These are phyloP conservation scores for Apiospora saccharicola DNA, from an alignment of 2,329 filamentous ascomycete species.

Conservation along the genomic window DNA sequence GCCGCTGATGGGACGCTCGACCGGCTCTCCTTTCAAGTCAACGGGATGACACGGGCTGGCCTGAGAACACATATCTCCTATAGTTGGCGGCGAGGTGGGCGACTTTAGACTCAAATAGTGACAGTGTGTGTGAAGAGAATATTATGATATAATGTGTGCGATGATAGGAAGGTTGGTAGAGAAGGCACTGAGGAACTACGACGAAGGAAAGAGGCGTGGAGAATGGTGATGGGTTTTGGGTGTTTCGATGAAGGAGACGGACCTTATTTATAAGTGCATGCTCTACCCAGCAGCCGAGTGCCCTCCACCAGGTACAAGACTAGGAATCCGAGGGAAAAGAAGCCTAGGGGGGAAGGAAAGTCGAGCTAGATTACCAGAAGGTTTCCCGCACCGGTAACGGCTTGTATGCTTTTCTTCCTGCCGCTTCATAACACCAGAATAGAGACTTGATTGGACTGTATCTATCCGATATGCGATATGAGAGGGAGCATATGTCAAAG, in stretches of 20 bases:
- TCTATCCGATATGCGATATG: conserved; percentile 22
- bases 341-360: neutral
- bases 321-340: neutral
- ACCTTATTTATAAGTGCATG: conserved; percentile 17
- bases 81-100: neutral
- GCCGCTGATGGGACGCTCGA: conserved; percentile 7
- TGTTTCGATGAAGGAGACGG: neutral
- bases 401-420: conserved; percentile 23
- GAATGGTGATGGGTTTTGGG: neutral
- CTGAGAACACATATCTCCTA: conserved; percentile 11
- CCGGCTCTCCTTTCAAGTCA: conserved; percentile 5
- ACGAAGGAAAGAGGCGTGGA: conserved; percentile 6
- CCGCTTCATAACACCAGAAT: conserved; percentile 8
- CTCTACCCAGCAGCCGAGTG: neutral
- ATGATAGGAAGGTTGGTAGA: neutral
- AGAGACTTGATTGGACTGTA: conserved; percentile 16
- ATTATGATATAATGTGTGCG: neutral
- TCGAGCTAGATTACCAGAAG: conserved; percentile 9
- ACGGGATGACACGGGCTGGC: neutral
- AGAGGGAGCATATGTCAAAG: conserved; percentile 12
- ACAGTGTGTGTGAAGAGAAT: neutral
- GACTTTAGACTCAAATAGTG: neutral
- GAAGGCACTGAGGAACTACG: conserved; percentile 7
- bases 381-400: conserved; percentile 17
- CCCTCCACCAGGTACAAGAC: neutral